These are phyloP conservation scores for Lecanicillium sp. DNA, from an alignment of 2,329 filamentous ascomycete genomes.

Conservation along the genomic window DNA sequence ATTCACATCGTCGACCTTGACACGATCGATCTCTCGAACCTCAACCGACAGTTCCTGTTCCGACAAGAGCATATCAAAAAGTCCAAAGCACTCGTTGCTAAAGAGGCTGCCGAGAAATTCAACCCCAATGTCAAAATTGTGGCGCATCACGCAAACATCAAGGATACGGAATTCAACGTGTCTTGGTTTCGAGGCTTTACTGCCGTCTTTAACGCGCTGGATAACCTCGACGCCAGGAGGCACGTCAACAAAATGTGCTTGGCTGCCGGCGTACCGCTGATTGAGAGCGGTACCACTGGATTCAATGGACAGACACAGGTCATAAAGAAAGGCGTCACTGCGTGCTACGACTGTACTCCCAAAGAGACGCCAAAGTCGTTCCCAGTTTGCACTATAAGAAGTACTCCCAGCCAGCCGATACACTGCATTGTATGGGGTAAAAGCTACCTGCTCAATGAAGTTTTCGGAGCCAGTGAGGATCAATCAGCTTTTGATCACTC, in stretches of 20 bases:
- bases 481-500: slow-evolving; percentile 73
- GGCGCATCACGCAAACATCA: slow-evolving; percentile 92
- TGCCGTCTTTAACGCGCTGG: slow-evolving; percentile 91
- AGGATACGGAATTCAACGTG: slow-evolving; percentile 76
- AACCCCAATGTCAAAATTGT: slow-evolving; percentile 81
- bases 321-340: slow-evolving; percentile 84
- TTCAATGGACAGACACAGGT: slow-evolving; percentile 98
- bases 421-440: slow-evolving; percentile 99
- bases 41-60: slow-evolving; percentile 97
- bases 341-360: slow-evolving; percentile 90
- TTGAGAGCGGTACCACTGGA: slow-evolving; percentile 94
- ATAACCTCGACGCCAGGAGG: slow-evolving; percentile 86
- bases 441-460: slow-evolving; percentile 89
- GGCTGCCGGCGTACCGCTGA: slow-evolving; percentile 78
- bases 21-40: slow-evolving; percentile 94
- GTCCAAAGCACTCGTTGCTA: slow-evolving; percentile 87
- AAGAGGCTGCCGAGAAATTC: slow-evolving; percentile 83
- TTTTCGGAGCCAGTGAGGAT: slow-evolving; percentile 88
- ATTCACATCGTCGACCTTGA: slow-evolving; percentile 95
- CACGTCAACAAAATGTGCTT: slow-evolving; percentile 98
- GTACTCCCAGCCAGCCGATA: slow-evolving; percentile 90
- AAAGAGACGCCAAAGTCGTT: slow-evolving; percentile 91
- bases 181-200: slow-evolving; percentile 79
- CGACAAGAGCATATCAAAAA: slow-evolving; percentile 97
- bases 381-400: slow-evolving; percentile 94